Percentiles rank a stretch among this genome's conserved stretches.
Conservation (phyloP, 768 basidiomycete species). For the Mycena galopus region DNA sequence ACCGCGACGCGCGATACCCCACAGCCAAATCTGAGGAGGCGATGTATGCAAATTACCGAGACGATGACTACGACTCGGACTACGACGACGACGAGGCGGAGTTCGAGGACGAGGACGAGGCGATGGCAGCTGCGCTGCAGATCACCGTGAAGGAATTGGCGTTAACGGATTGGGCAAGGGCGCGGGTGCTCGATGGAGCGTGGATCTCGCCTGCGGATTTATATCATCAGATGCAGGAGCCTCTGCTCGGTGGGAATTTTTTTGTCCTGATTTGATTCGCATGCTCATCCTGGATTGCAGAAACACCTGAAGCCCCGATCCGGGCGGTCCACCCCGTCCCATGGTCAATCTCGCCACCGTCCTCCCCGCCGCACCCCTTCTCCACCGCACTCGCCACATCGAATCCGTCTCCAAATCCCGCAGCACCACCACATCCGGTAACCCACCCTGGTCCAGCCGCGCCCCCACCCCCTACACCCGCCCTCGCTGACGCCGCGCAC, state of each 20-base stretch:
- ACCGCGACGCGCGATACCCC: not conserved
- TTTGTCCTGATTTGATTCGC: too few species aligned
- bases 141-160: not conserved
- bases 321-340: constrained; percentile 70
- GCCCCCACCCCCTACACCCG: constrained; percentile 58
- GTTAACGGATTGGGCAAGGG: not conserved
- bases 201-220: not conserved
- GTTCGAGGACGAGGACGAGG: not conserved
- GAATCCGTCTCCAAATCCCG: not conserved
- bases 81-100: not conserved
- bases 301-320: not conserved
- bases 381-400: constrained; percentile 23
- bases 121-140: not conserved
- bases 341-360: constrained; percentile 60
- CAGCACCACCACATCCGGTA: not conserved
- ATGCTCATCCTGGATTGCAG: too few species aligned
- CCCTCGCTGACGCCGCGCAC: constrained; percentile 56
- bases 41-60: not conserved
- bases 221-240: too few species aligned
- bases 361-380: constrained; percentile 32
- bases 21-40: not conserved
- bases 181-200: not conserved
- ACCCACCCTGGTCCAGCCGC: constrained; percentile 56
- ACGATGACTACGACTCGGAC: not conserved
- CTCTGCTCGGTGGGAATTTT: too few species aligned